Evolutionary conservation across 495 filamentous ascomycete species (phyloP), one percentile per base, ranked within the genome.

Genomic region (Aspergillus coremiiformis): DNA sequence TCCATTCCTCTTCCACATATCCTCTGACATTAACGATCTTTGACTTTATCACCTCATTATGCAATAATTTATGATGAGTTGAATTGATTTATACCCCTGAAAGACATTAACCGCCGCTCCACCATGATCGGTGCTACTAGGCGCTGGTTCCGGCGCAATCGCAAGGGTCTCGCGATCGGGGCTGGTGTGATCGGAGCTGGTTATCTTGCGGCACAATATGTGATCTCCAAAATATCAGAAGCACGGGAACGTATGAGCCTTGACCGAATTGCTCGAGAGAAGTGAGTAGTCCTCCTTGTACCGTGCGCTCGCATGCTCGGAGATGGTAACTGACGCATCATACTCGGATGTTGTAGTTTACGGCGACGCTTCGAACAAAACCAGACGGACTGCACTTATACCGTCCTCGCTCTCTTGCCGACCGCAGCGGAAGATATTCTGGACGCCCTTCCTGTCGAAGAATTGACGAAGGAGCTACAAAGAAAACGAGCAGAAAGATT

Each of bases 311-410:
- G 47, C 47, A 30, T 48, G 44, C 26, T 51, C 47, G 23, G 24
- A 29, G 17, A 49, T 29, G 37, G 43, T 53, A 26, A 48, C 55
- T 55, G 47, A 57, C 56, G 6, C 37, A 1, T 27, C 24, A 27
- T 27, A 4, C 24, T 46, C 24, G 39, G 27, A 24, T 39, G 8
- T 27, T 51, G 33, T 23, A 97, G 93, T 70, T 77, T 98, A 56
- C 88, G 90, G 42, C 86, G 93, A 49, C 85, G 93, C 57, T 98
- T 98, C 74, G 87, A 96, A 66, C 93, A 97, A 66, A 97, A 98
- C 63, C 93, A 98, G 60, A 92, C 95, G 65, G 94, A 97, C 69
- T 98, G 93, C 68, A 95, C 90, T 42, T 95, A 89, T 66, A 98
- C 93, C n/a, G 89, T 97, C 21, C 84, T 96, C 14, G 93, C 89